Conservation (phyloP, 169 alveolate species). For the Perkinsus marinus region DNA sequence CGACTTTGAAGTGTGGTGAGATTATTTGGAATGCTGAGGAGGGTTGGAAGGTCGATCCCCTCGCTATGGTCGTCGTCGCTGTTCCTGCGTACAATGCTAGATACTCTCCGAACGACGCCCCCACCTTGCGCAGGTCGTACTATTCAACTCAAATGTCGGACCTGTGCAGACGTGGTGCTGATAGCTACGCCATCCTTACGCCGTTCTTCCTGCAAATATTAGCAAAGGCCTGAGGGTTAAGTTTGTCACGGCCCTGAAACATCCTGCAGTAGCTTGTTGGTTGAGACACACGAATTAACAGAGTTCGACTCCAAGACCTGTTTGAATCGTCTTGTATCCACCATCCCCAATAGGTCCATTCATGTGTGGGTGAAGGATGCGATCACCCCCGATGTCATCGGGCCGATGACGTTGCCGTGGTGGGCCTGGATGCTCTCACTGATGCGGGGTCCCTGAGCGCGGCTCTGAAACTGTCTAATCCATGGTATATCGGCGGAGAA, state of each 20-base stretch:
- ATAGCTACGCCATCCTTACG: background rate
- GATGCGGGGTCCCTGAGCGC: background rate
- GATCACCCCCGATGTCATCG: no score
- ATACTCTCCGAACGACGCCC: background rate
- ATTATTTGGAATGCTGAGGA: background rate
- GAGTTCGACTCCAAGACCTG: background rate
- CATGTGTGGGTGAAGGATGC: background rate
- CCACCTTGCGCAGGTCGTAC: background rate
- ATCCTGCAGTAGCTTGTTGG: background rate
- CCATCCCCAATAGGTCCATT: background rate
- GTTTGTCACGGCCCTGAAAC: background rate
- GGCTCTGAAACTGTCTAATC: background rate
- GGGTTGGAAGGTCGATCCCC: background rate
- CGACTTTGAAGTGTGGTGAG: background rate
- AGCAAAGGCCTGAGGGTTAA: background rate
- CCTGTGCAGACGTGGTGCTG: background rate
- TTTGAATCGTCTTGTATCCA: background rate
- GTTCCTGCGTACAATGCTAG: background rate
- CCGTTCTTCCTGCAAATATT: background rate
- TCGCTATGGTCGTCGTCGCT: background rate
- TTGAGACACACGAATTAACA: background rate
- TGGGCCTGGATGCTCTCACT: background rate
- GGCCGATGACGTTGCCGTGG: background rate
- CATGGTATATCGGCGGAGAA: background rate
- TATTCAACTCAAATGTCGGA: background rate